phyloP scores from a whole-genome alignment of 257 asterid species.

The Solanum rostratum region DNA sequence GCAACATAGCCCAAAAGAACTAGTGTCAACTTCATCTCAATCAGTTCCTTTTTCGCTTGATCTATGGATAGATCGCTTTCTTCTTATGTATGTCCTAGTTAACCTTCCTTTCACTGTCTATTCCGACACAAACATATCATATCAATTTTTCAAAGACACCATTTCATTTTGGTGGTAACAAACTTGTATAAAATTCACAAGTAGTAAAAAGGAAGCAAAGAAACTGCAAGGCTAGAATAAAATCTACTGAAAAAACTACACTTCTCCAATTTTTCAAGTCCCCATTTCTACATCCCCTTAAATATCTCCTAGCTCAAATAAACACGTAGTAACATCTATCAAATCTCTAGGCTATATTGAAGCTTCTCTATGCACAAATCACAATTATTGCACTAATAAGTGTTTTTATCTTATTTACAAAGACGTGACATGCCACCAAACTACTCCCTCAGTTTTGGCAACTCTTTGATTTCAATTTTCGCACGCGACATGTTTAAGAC shows the following conservation, averaged over 20 bases:
- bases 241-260: too few relatives aligned
- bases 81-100: neutral
- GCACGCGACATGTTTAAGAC: too few relatives aligned
- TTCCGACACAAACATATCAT: neutral
- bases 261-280: too few relatives aligned
- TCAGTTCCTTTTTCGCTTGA: neutral
- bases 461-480: too few relatives aligned
- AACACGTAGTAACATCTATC: neutral
- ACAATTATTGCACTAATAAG: neutral
- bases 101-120: neutral
- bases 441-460: too few relatives aligned
- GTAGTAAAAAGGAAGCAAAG: neutral
- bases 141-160: neutral
- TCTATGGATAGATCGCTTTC: neutral
- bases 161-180: neutral
- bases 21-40: too few relatives aligned
- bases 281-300: neutral
- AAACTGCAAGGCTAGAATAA: neutral
- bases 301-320: neutral
- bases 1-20: too few relatives aligned
- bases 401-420: neutral
- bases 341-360: neutral
- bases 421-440: slow-evolving; percentile 5
- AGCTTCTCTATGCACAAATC: too few relatives aligned
- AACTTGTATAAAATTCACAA: too few relatives aligned